Base-by-base conservation (phyloP, 208 protist genomes). In the Leishmania arabica region DNA sequence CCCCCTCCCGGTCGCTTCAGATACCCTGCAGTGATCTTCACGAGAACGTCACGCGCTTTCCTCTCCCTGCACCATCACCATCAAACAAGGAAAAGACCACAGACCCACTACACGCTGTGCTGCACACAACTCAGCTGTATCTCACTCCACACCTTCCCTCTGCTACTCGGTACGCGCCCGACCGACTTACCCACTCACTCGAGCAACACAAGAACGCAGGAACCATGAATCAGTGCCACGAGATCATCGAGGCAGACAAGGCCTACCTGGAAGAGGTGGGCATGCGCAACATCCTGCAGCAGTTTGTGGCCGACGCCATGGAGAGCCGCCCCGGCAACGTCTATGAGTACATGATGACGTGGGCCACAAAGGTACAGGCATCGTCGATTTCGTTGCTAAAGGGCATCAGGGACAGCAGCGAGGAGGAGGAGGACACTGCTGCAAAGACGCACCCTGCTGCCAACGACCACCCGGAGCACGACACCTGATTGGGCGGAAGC, bases 181-280 rank as follows among this genome's bases (percentile, higher is more conserved):
- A 76, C 72, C 24, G 24, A 65, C 21, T 77, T 66, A 8, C 24
- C 11, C 40, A 53, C 49, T 62, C 1, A 31, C 6, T 17, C 8
- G 34, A 27, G 27, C 34, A 40, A 2, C 34, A 40, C 72, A 62
- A 13, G 72, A 47, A 42, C 3, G n/a, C 31, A 40, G 7, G 19
- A 56, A 45, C n/a, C 15, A 82, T 82, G 78, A 82, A 74, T 68
- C 62, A 82, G 13, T 79, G 75, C 53, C 24, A 77, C 53, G 56
- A 86, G 37, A 74, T 86, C 42, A 65, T 86, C 27, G 82, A 82
- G 42, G 82, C 47, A n/a, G 82, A 86, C 49, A 81, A 77, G 82
- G 87, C 81, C 76, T 96, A 94, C 80, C 77, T 96, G 68, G 79
- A 92, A 60, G 81, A 82, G 17, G 83, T 89, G 37, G 83, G 89